Percentiles rank a stretch among this genome's conserved stretches.
phyloP scores from a whole-genome alignment of 306 rosid genomes.

The Gillenia trifoliata region DNA sequence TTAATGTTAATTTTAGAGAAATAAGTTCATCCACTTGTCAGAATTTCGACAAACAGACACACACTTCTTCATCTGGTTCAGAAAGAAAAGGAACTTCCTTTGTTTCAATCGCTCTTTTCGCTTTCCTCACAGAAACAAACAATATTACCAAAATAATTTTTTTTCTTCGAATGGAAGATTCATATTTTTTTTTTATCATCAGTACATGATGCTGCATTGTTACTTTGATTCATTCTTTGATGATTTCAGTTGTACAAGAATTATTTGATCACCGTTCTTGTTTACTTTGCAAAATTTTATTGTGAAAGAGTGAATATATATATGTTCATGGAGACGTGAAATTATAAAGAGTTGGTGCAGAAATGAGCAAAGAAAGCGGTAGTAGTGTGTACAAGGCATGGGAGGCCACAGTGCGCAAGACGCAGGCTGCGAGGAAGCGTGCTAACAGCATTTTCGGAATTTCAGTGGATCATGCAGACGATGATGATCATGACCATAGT shows the following conservation, averaged over 20 bases:
- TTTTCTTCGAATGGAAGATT: background rate
- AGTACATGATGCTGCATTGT: conserved; percentile 10
- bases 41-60: background rate
- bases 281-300: background rate
- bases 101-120: conserved; percentile 25
- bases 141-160: background rate
- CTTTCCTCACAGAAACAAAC: conserved; percentile 25
- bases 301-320: background rate
- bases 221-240: conserved; percentile 19
- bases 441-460: conserved; percentile 81
- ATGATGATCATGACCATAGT: conserved; percentile 13
- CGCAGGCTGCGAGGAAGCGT: conserved; percentile 77
- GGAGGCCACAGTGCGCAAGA: conserved; percentile 82
- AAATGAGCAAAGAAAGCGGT: conserved; percentile 66
- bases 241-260: conserved; percentile 11
- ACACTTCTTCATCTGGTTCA: conserved; percentile 24
- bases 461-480: conserved; percentile 12
- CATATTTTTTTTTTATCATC: background rate
- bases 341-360: background rate
- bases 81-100: conserved; percentile 23
- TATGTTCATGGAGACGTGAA: background rate
- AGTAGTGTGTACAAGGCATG: conserved; percentile 83
- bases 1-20: background rate
- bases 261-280: background rate
- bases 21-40: conserved; percentile 10